Evolutionary conservation across 176 grass and related monocot genomes (phyloP).

Genomic region (Echinochloa phyllopogon): DNA sequence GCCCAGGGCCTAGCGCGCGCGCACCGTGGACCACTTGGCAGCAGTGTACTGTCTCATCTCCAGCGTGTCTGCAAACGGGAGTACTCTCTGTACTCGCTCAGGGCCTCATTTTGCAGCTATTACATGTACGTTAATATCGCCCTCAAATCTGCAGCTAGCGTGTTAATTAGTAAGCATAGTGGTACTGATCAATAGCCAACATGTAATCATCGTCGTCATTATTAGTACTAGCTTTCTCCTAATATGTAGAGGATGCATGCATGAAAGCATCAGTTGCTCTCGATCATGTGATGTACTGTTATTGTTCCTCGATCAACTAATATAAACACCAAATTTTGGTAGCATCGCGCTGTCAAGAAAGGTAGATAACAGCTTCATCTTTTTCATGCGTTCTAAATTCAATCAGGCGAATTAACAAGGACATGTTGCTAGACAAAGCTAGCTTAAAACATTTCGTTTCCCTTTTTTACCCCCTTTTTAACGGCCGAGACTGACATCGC

Average conservation of each 20-base stretch:
- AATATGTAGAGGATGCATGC: slow-evolving; percentile 12
- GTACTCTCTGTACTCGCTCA: background rate
- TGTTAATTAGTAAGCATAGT: background rate
- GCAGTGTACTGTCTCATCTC: background rate
- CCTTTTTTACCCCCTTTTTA: background rate
- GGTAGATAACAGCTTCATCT: background rate
- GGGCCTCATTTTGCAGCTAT: background rate
- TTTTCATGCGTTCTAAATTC: slow-evolving; percentile 21
- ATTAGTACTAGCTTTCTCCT: background rate
- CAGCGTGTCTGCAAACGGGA: background rate
- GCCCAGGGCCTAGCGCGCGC: background rate
- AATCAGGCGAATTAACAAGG: slow-evolving; percentile 25
- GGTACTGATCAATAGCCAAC: background rate
- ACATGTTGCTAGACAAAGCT: background rate
- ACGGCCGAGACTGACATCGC: slow-evolving; percentile 10
- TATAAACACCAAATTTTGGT: slow-evolving; percentile 29
- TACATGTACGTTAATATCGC: background rate
- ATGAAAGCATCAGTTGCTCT: slow-evolving; percentile 1
- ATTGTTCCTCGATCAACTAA: background rate
- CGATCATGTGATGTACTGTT: background rate
- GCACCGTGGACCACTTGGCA: slow-evolving; percentile 21
- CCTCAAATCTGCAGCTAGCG: background rate
- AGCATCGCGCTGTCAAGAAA: slow-evolving; percentile 10
- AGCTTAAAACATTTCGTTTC: background rate
- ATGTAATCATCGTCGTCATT: slow-evolving; percentile 24